These are phyloP conservation scores for Chiua virens DNA, from an alignment of 768 basidiomycete species.

Conservation along the genomic window DNA sequence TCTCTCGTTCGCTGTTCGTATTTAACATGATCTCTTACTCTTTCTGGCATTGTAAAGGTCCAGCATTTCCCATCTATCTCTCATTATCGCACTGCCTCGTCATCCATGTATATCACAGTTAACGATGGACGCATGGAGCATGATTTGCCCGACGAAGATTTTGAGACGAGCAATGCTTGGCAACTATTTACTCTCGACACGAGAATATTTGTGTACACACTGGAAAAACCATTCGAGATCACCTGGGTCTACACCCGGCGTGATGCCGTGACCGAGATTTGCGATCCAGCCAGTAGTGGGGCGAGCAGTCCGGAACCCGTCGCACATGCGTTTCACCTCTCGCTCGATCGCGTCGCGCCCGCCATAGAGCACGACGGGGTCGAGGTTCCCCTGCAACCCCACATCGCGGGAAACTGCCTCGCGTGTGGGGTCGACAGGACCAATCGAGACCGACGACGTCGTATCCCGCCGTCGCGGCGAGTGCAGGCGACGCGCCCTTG, in stretches of 20 bases:
- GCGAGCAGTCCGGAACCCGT: conserved; percentile 61
- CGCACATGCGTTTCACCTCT: conserved; percentile 80
- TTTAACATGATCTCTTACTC: conserved; percentile 28
- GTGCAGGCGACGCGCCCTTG: conserved; percentile 85
- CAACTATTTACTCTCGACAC: conserved; percentile 3
- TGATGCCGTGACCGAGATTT: conserved; percentile 96
- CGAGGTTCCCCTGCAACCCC: conserved; percentile 90
- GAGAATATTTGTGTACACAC: conserved; percentile 83
- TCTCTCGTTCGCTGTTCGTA: conserved; percentile 19
- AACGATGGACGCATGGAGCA: conserved; percentile 11
- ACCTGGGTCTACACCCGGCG: conserved; percentile 92
- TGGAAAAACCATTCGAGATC: conserved; percentile 90
- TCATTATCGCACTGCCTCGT: conserved; percentile 16
- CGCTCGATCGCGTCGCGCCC: conserved; percentile 83
- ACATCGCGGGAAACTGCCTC: conserved; percentile 58
- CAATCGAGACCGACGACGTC: conserved; percentile 92
- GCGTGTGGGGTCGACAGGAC: conserved; percentile 75
- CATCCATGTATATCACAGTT: conserved; percentile 19
- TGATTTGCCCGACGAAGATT: neutral
- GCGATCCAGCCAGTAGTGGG: conserved; percentile 83
- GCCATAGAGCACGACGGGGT: conserved; percentile 85
- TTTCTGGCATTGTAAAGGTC: conserved; percentile 30
- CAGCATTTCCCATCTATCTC: conserved; percentile 18
- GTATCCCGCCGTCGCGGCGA: conserved; percentile 71
- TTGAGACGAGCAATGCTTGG: too few relatives aligned